phyloP scores from a whole-genome alignment of 805 yeast genomes.

The Yamadazyma ubonensis region DNA sequence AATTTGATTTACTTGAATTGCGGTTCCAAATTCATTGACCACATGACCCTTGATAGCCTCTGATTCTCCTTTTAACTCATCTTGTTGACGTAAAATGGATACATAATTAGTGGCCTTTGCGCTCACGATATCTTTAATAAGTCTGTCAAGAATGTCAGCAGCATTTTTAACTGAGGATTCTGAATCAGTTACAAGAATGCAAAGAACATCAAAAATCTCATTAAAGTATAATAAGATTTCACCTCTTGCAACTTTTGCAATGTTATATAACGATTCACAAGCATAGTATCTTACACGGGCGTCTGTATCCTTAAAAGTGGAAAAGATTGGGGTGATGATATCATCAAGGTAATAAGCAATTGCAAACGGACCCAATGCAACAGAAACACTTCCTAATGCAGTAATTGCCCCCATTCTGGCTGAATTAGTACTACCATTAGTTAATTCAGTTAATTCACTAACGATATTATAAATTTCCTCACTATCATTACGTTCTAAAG shows the following conservation, averaged over 20 bases:
- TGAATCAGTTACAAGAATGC: slow-evolving; percentile 84
- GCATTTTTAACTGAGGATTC: slow-evolving; percentile 93
- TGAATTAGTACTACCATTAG: slow-evolving; percentile 66
- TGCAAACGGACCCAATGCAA: slow-evolving; percentile 83
- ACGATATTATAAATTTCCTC: slow-evolving; percentile 63
- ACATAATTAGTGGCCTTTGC: slow-evolving; percentile 90
- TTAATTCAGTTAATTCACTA: slow-evolving; percentile 77
- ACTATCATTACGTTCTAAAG: slow-evolving; percentile 57
- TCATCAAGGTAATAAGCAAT: slow-evolving; percentile 81
- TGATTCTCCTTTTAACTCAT: slow-evolving; percentile 24
- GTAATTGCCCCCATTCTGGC: slow-evolving; percentile 90
- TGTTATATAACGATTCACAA: slow-evolving; percentile 91
- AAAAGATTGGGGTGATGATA: slow-evolving; percentile 88
- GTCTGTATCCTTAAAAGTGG: slow-evolving; percentile 95
- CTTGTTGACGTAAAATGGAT: slow-evolving; percentile 59
- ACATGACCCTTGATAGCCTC: slow-evolving; percentile 36
- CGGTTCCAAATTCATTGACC: slow-evolving; percentile 57
- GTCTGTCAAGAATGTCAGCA: slow-evolving; percentile 86
- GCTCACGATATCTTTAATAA: slow-evolving; percentile 90
- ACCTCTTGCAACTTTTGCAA: slow-evolving; percentile 95
- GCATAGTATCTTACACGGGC: slow-evolving; percentile 97
- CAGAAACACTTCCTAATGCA: slow-evolving; percentile 93
- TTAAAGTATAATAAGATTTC: slow-evolving; percentile 89
- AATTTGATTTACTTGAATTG: slow-evolving; percentile 56
- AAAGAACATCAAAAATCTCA: slow-evolving; percentile 90